Evolutionary conservation across 805 yeast species (phyloP).

Genomic region (Starmerella stigmatis): DNA sequence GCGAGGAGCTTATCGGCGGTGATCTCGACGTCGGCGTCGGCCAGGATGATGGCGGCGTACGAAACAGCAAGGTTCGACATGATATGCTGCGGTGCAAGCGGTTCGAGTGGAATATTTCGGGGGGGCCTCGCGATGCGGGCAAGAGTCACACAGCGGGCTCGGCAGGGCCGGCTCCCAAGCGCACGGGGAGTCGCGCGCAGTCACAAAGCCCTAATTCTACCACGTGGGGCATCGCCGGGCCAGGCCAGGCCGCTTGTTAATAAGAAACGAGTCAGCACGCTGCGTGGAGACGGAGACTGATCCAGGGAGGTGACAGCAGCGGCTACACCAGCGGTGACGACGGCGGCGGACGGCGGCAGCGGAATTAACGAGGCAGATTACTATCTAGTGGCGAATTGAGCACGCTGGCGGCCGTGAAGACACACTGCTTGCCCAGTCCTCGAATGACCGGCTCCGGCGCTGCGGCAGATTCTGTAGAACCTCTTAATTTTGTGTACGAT

Average conservation of each 20-base stretch:
- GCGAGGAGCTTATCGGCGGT: constrained; percentile 74
- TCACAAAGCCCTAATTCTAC: constrained; percentile 1
- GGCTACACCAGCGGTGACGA: too few species aligned
- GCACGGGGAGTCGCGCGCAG: neutral
- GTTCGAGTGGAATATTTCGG: neutral
- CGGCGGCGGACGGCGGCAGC: too few species aligned
- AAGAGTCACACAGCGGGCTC: constrained; percentile 5
- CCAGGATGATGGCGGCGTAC: constrained; percentile 88
- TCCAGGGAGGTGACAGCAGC: too few species aligned
- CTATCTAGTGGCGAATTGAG: neutral
- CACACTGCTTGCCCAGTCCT: too few species aligned
- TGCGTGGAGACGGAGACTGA: too few species aligned
- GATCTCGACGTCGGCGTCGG: constrained; percentile 93
- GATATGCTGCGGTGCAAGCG: constrained; percentile 2
- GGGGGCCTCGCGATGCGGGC: constrained; percentile 2
- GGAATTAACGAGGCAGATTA: too few species aligned
- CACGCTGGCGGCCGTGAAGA: too few species aligned
- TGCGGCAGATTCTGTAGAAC: neutral
- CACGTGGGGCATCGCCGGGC: too few species aligned
- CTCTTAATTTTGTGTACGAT: constrained; percentile 11
- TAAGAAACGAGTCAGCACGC: too few species aligned
- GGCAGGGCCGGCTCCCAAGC: neutral
- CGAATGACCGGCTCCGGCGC: neutral
- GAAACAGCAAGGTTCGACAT: constrained; percentile 27
- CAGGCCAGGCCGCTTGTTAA: neutral